These are phyloP conservation scores for Blastomyces percursus DNA, from an alignment of 2,329 filamentous ascomycete species.

Conservation along the genomic window DNA sequence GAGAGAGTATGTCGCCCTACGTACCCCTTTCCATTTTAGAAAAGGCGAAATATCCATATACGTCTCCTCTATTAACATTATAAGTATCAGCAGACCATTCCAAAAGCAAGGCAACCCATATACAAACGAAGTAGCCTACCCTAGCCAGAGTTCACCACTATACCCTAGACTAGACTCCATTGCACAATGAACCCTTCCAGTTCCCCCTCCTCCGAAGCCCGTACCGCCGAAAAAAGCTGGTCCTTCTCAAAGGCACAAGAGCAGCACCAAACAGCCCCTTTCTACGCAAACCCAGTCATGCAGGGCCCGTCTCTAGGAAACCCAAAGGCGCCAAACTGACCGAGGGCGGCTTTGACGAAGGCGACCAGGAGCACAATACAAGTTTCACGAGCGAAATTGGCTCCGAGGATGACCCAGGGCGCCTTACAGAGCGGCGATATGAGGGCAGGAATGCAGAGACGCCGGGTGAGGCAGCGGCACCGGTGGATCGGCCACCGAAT, in stretches of 20 bases:
- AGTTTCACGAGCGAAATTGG: constrained; percentile 46
- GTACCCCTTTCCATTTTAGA: no score
- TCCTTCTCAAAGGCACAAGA: constrained; percentile 13
- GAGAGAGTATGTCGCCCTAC: no score
- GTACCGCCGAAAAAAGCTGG: constrained; percentile 22
- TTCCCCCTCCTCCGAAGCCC: constrained; percentile 11
- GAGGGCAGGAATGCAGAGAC: constrained; percentile 23
- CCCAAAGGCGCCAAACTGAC: constrained; percentile 44
- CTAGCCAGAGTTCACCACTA: not conserved
- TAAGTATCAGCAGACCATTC: not conserved
- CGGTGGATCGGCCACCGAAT: constrained; percentile 15
- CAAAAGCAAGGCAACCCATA: not conserved
- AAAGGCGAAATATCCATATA: not conserved
- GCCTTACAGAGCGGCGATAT: constrained; percentile 35
- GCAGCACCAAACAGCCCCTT: constrained; percentile 27
- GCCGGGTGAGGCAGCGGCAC: constrained; percentile 18
- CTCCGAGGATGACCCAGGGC: constrained; percentile 44
- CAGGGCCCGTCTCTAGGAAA: constrained; percentile 26
- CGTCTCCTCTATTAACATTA: not conserved
- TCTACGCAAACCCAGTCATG: constrained; percentile 27
- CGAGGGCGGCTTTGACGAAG: constrained; percentile 37
- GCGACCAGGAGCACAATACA: constrained; percentile 34
- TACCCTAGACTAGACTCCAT: not conserved
- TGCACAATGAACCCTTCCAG: constrained; percentile 8
- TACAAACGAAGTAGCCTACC: not conserved